phyloP scores from a whole-genome alignment of 257 asterid genomes.

The Echium plantagineum region DNA sequence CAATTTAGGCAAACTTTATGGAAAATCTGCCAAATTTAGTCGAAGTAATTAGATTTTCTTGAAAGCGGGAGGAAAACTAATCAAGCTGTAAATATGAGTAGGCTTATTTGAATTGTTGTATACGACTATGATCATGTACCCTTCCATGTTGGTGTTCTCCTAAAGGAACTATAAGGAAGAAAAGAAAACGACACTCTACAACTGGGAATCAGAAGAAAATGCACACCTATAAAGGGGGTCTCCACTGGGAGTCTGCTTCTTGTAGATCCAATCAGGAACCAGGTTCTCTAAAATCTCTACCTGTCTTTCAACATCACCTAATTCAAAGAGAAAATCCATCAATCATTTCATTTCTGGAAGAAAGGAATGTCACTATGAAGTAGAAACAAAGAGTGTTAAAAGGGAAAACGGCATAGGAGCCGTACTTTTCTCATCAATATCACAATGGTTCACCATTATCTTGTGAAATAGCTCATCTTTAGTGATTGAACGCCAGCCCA shows the following conservation, averaged over 20 bases:
- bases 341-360: background rate
- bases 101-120: no score
- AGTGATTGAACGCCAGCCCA: conserved; percentile 50
- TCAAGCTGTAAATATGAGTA: no score
- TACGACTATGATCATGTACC: no score
- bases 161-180: background rate
- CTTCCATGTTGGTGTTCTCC: background rate
- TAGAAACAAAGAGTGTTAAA: background rate
- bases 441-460: conserved; percentile 53
- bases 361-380: background rate
- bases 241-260: conserved; percentile 51
- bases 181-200: conserved; percentile 2
- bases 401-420: conserved; percentile 9
- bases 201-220: conserved; percentile 1
- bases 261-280: conserved; percentile 75
- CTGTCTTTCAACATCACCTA: conserved; percentile 57
- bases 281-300: conserved; percentile 63
- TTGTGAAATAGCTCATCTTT: conserved; percentile 87
- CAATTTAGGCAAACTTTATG: no score
- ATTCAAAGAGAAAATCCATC: conserved; percentile 13
- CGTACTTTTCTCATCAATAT: conserved; percentile 52
- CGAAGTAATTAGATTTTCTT: no score
- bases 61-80: no score
- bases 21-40: no score
- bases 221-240: conserved; percentile 64